Evolutionary conservation across 306 rosid genomes (phyloP).

Genomic region (Pyrus betulifolia): DNA sequence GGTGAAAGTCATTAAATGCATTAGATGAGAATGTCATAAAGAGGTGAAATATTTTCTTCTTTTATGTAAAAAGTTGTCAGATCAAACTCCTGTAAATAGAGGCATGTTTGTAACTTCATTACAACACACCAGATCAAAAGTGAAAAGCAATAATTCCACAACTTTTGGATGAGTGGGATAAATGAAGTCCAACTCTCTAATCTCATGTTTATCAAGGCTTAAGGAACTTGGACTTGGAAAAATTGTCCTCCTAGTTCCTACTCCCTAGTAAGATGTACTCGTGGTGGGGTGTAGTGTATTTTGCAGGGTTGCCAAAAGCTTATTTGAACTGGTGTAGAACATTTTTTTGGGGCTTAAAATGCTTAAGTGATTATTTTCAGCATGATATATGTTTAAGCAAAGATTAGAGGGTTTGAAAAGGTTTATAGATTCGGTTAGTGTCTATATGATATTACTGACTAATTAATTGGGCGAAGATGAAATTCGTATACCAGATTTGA

Average conservation of each 20-base stretch:
- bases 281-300: not conserved
- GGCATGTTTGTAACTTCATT: no score
- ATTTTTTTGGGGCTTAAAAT: not conserved
- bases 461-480: not conserved
- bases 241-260: not conserved
- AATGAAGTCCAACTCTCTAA: constrained; percentile 19
- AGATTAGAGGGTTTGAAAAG: not conserved
- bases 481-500: not conserved
- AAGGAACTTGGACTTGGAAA: not conserved
- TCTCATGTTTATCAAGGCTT: not conserved
- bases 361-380: not conserved
- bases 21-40: no score
- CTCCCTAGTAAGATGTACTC: not conserved
- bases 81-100: no score
- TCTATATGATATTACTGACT: not conserved
- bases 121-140: no score
- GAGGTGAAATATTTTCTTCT: no score
- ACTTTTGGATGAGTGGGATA: constrained; percentile 69
- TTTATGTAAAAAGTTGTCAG: no score
- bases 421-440: not conserved
- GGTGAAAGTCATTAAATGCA: no score
- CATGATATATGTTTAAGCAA: not conserved
- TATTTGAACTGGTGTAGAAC: not conserved
- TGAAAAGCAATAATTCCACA: not conserved
- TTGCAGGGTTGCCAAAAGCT: not conserved